Base-by-base conservation (phyloP, 1,284 basidiomycete genomes). In the Chiua sp. region DNA sequence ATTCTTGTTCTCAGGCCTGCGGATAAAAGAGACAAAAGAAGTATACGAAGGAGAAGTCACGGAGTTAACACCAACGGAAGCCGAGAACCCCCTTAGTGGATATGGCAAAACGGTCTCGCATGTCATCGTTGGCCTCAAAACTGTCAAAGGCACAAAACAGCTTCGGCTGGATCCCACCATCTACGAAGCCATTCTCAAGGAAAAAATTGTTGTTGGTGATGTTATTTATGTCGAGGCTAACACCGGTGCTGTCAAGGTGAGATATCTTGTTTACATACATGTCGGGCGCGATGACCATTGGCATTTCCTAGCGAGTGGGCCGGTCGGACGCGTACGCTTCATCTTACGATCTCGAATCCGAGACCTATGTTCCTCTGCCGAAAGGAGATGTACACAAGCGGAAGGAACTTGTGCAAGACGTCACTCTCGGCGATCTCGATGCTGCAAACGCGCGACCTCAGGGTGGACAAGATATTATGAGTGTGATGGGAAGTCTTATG, bases 31-130 rank as follows among this genome's bases (percentile, higher is more conserved):
- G 78, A 98, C 96, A 4, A 99, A 99, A 75, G 96, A 98, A 73
- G 96, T 99, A 12, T 99, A 97, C 77, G 97, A 99, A 76, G 97
- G 97, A 61, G 98, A 99, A 78, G 93, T 99, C 37, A 98, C 96
- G 11, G 97, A 99, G 73, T 79, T 99, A 62, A 98, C 97, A 4
- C 97, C 97, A 1, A 90, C 94, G 35, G 98, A 98, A 78, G 86
- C 94, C 13, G 96, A 98, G 77, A 98, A 98, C 77, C 96, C 96
- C 42, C 82, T 98, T 50, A 94, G 93, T 59, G 97, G 97, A 49
- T 99, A 99, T 76, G 98, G 97, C 67, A 99, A 99, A 81, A 98
- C 97, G 2, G 95, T 99, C 60, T 95, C 94, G 32, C 96, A 98
- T 78, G 97, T 99, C 66, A 85, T 98, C 57, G 92, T 99, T 56